A percentile compares a stretch with the other conserved stretches of the same genome.
Evolutionary conservation across 202 grass and related monocot genomes (phyloP).

Genomic region (Schoenoplectus triqueter): DNA sequence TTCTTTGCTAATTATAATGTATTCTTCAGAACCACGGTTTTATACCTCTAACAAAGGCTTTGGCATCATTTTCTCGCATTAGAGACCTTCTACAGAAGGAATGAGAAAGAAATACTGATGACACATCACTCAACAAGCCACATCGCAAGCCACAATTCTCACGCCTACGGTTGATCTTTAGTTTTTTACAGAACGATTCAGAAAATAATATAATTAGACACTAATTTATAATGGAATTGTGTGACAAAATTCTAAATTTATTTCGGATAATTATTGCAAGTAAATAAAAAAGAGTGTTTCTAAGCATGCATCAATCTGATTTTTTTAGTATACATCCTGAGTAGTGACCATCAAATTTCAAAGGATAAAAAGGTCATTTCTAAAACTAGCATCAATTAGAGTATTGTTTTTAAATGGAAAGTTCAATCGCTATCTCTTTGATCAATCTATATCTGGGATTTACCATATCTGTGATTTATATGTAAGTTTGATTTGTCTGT

Average conservation of each 20-base stretch:
- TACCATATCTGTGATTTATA: too few relatives aligned
- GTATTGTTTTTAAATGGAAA: too few relatives aligned
- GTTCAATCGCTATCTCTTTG: too few relatives aligned
- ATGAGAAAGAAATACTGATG: slow-evolving; percentile 72
- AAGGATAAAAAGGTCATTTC: too few relatives aligned
- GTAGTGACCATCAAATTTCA: too few relatives aligned
- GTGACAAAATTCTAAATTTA: not conserved
- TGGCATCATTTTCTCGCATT: slow-evolving; percentile 56
- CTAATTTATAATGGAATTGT: not conserved
- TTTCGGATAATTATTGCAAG: slow-evolving; percentile 4
- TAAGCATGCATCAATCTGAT: too few relatives aligned
- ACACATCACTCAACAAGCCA: slow-evolving; percentile 63
- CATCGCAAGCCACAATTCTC: slow-evolving; percentile 61
- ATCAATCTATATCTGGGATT: too few relatives aligned
- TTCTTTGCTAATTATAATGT: not conserved
- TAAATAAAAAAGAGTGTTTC: not conserved
- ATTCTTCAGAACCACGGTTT: not conserved
- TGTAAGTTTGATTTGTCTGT: too few relatives aligned
- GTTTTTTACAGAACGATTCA: not conserved
- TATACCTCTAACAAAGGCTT: slow-evolving; percentile 72
- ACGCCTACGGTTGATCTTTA: slow-evolving; percentile 58
- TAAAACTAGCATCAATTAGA: too few relatives aligned
- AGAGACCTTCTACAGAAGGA: slow-evolving; percentile 77
- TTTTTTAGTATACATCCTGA: too few relatives aligned
- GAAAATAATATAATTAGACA: slow-evolving; percentile 28